Evolutionary conservation across 2,329 filamentous ascomycete genomes (phyloP).

Genomic region (Aureobasidium sp.): DNA sequence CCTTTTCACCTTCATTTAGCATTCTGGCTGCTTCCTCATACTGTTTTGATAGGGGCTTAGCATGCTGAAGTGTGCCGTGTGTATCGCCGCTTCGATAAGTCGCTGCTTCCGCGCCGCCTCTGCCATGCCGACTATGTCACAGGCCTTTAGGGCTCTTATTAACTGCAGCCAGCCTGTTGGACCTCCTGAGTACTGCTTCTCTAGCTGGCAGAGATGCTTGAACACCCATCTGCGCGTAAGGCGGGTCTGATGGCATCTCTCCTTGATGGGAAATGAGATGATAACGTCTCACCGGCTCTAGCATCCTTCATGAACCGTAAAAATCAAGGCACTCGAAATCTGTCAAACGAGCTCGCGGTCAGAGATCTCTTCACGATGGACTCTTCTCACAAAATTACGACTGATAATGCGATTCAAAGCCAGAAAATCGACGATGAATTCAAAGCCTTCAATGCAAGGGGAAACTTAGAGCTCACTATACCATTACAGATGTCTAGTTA

Average conservation of each 20-base stretch:
- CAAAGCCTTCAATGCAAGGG: neutral
- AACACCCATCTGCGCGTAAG: no score
- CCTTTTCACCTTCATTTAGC: neutral
- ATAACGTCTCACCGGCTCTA: neutral
- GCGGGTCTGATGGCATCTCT: neutral
- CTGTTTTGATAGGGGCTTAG: neutral
- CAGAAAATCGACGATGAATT: neutral
- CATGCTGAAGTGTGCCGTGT: no score
- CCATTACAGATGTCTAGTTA: neutral
- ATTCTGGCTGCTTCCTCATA: neutral
- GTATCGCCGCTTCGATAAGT: neutral
- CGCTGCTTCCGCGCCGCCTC: neutral
- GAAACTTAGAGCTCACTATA: neutral
- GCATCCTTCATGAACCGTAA: neutral
- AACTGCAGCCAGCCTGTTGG: neutral
- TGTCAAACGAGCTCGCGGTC: neutral
- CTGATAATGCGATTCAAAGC: neutral
- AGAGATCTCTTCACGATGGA: neutral
- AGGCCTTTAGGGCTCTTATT: neutral
- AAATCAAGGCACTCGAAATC: neutral
- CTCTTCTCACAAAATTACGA: neutral
- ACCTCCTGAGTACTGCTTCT: neutral
- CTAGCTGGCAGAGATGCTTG: neutral
- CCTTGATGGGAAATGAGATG: neutral
- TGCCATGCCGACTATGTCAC: neutral